Evolutionary conservation across 352 stramenopile genomes (phyloP), one percentile per base, ranked within the genome.

Genomic region (Blastocystis sp.): DNA sequence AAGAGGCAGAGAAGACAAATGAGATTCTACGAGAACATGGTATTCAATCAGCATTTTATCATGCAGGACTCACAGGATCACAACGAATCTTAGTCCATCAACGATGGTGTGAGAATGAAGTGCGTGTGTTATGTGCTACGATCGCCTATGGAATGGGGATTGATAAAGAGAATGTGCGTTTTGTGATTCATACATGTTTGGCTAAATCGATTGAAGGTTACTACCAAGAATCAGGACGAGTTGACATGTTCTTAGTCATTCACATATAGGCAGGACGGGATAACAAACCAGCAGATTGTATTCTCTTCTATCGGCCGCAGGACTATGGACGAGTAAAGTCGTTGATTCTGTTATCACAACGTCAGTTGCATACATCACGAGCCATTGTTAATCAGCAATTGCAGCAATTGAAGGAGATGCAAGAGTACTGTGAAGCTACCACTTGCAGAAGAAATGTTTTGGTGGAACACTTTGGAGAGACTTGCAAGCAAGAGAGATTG

Each of bases 101-200:
- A n/a, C 21, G 61, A 29, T 88, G 80, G 80, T 43, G 27, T 35
- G 46, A 24, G 52, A 51, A 43, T 24, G 24, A 39, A 4, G 86
- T 90, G 24, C 91, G 91, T 32, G 91, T 98, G 61, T 93, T 97
- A 32, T 93, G 97, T 88, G 96, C 96, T 3, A 99, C 96, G 12
- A 94, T 98, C 81, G 95, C 95, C 0, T 98, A 98, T 88, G 96
- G 95, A 35, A 98, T 98, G 95, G 96, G 96, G 71, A 98, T 99
- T 77, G 95, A 99, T 91, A 98, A 98, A 89, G 91, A 95, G 54
- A 95, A 98, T 90, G 94, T 98, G 37, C 91, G 95, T 14, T 97
- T 96, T 87, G 97, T 99, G 5, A 93, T 99, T 46, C 97, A 99
- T 89, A 97, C 96, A 89, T 95, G 95, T 58, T 94, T 98, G 91